Evolutionary conservation across 495 filamentous ascomycete genomes (phyloP).

Genomic region (Podospora sp.): DNA sequence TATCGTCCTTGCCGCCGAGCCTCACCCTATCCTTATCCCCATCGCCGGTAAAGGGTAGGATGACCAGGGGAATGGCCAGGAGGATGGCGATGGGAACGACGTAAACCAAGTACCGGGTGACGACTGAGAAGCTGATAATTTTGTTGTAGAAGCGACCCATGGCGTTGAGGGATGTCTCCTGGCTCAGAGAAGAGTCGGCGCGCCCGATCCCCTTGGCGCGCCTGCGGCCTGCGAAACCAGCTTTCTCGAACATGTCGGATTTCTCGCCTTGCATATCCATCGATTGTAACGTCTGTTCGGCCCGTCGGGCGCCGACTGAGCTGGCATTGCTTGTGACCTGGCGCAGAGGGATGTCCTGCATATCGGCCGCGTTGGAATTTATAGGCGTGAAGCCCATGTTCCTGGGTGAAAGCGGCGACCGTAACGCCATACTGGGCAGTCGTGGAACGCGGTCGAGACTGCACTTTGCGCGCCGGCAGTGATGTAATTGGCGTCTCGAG

Average conservation of each 20-base stretch:
- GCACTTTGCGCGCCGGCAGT: background rate
- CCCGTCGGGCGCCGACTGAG: constrained; percentile 54
- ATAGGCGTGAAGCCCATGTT: constrained; percentile 38
- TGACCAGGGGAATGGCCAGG: constrained; percentile 79
- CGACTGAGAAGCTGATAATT: constrained; percentile 79
- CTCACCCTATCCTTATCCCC: constrained; percentile 37
- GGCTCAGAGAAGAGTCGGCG: constrained; percentile 55
- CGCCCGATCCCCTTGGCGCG: constrained; percentile 54
- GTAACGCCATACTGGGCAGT: constrained; percentile 31
- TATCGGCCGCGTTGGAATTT: constrained; percentile 35
- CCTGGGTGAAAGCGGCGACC: constrained; percentile 33
- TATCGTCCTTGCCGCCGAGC: constrained; percentile 49
- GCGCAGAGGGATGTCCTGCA: constrained; percentile 55
- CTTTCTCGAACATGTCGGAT: constrained; percentile 53
- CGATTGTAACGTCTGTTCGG: constrained; percentile 41
- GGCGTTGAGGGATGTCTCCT: constrained; percentile 65
- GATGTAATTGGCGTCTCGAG: background rate
- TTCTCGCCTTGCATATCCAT: constrained; percentile 38
- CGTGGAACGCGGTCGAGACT: background rate
- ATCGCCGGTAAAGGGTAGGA: constrained; percentile 57
- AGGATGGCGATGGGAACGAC: constrained; percentile 74
- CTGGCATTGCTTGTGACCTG: constrained; percentile 51
- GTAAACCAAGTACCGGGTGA: constrained; percentile 89
- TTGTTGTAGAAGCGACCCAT: constrained; percentile 89
- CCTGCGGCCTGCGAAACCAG: constrained; percentile 55